A percentile compares a stretch with the other conserved stretches of the same genome.
These are phyloP conservation scores for Phytophthora pistaciae DNA, from an alignment of 352 stramenopile species.

Conservation along the genomic window DNA sequence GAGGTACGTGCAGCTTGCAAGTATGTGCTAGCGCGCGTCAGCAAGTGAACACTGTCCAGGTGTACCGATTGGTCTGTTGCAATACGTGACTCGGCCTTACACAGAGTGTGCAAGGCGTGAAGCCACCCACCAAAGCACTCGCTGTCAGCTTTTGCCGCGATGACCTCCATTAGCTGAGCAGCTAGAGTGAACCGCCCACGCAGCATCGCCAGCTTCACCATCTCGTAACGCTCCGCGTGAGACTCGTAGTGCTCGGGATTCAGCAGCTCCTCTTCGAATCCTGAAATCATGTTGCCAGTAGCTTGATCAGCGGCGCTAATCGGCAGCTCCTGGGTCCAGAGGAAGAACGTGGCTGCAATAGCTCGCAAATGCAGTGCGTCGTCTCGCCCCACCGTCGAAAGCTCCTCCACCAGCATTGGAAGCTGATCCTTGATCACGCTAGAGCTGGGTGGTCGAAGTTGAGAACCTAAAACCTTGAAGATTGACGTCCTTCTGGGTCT, in stretches of 20 bases:
- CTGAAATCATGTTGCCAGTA: constrained; percentile 7
- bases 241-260: constrained; percentile 31
- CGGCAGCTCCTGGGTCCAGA: constrained; percentile 35
- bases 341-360: constrained; percentile 40
- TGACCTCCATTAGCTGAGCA: constrained; percentile 28
- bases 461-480: constrained; percentile 31
- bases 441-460: constrained; percentile 23
- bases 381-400: constrained; percentile 1
- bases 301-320: neutral
- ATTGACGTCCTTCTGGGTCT: constrained; percentile 24
- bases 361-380: constrained; percentile 37
- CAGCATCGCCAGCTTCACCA: constrained; percentile 53
- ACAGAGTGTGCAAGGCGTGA: constrained; percentile 39
- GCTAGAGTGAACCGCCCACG: constrained; percentile 43
- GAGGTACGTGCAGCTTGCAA: constrained; percentile 47
- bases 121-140: constrained; percentile 65
- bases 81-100: constrained; percentile 45
- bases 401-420: constrained; percentile 35
- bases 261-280: constrained; percentile 34
- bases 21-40: constrained; percentile 34
- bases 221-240: constrained; percentile 53
- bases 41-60: constrained; percentile 39
- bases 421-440: constrained; percentile 25
- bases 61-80: constrained; percentile 25
- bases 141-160: constrained; percentile 38